Evolutionary conservation across 345 rosid genomes (phyloP), one percentile per base, ranked within the genome.

Genomic region (Combretum micranthum): DNA sequence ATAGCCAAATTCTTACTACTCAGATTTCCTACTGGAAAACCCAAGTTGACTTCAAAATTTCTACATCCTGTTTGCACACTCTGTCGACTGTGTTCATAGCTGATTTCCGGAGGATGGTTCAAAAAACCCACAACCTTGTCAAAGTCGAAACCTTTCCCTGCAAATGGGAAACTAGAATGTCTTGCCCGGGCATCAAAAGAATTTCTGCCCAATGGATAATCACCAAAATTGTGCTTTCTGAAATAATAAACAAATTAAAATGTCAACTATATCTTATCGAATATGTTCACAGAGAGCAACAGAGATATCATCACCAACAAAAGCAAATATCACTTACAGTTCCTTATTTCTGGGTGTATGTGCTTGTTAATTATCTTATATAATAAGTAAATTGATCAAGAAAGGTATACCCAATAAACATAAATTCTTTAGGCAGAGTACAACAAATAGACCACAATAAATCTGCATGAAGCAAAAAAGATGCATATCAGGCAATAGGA

Each of bases 151-250:
- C 83, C 87, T 61, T 75, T 80, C 47, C 73, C 81, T 53, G 65
- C 53, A 58, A 63, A 58, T 57, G 63, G 47, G 61, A 65, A 63
- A 60, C 76, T 79, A 54, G 88, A 72, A 66, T 71, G 62, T 44
- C 79, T 65, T 75, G 76, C 71, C 25, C 82, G 62, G 45, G 76
- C 61, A 66, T 76, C 87, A 69, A 72, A 72, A 53, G 74, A 75
- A 71, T 77, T 74, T 69, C 76, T 80, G 69, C 72, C 69, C 60
- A 74, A 71, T 76, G 91, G 73, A 72, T 66, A 69, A 75, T 71
- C 83, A 72, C 72, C 83, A 60, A 50, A 59, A 64, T 63, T 60
- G 64, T 68, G 79, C 73, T 79, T 82, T 80, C 95, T 85, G 74
- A 57, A 76, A 73, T 70, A 69, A 76, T 32, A 69, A 69, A 65